Base-by-base conservation (phyloP, 768 basidiomycete genomes). In the Paxillus ammoniavirescens region DNA sequence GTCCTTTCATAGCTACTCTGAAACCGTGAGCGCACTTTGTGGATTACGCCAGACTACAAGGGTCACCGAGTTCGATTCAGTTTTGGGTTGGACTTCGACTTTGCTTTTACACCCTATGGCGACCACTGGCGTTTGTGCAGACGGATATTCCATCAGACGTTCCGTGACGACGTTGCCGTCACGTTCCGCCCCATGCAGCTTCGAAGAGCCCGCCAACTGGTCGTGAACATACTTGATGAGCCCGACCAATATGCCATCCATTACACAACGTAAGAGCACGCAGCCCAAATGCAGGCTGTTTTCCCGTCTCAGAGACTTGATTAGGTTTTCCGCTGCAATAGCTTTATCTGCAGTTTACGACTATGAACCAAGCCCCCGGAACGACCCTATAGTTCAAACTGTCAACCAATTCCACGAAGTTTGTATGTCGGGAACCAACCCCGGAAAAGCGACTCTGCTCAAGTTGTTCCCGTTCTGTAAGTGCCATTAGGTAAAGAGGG, bases 1-100 rank as follows among this genome's bases (percentile, higher is more conserved):
- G 81, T 10, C 80, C 81, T 5, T 46, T 26, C 9, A 44, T 64
- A 13, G 56, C 56, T 2, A 57, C 36, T 14, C 14, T 28, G 8
- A 41, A 50, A 28, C 50, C 51, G 56, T 57, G n/a, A 26, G 41
- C 23, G 21, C 8, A 15, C 3, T 21, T 12, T 14, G 17, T n/a
- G 13, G 14, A 33, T 33, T 15, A 30, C 1, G 46, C 17, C 8
- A 37, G 8, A 52, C 18, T 15, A 10, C 23, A 5, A 17, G 9
- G 8, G 6, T 28, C 30, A 42, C 23, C 14, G 5, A 33, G 14
- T 6, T 21, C 41, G 18, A 26, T 23, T 33, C 33, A 60, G 58
- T 12, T 58, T 37, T 53, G 58, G 58, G 4, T n/a, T 42, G 23
- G 42, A 57, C 2, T 58, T n/a, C 10, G 13, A 44, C 1, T 58